These are phyloP conservation scores for Letharia lupina DNA, from an alignment of 495 filamentous ascomycete genomes.

Conservation along the genomic window DNA sequence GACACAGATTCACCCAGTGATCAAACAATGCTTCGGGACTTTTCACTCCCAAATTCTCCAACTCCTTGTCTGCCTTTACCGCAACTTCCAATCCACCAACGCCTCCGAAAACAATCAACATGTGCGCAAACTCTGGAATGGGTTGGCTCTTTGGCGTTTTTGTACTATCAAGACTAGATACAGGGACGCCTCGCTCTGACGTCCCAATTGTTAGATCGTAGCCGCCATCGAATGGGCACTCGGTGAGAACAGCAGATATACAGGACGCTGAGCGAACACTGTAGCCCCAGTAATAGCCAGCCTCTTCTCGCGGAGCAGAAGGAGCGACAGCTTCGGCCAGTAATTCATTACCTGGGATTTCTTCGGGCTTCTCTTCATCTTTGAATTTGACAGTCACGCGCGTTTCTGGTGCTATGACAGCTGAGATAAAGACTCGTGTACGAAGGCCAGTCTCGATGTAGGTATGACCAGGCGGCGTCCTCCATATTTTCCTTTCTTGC, in stretches of 20 bases:
- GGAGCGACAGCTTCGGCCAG: conserved; percentile 47
- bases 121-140: conserved; percentile 48
- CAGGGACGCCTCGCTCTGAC: conserved; percentile 56
- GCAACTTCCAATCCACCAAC: conserved; percentile 63
- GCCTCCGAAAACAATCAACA: conserved; percentile 66
- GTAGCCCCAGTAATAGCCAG: conserved; percentile 74
- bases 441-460: conserved; percentile 29
- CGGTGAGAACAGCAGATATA: conserved; percentile 57
- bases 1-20: conserved; percentile 65
- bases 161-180: conserved; percentile 33
- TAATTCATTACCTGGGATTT: conserved; percentile 11
- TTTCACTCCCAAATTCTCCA: conserved; percentile 47
- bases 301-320: conserved; percentile 51
- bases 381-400: conserved; percentile 60
- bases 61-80: conserved; percentile 52
- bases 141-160: not conserved
- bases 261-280: conserved; percentile 48
- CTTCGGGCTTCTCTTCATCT: conserved; percentile 5
- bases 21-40: conserved; percentile 61
- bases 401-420: conserved; percentile 48
- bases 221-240: conserved; percentile 53
- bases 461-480: conserved; percentile 9
- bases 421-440: conserved; percentile 40
- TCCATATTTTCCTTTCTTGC: conserved; percentile 8
- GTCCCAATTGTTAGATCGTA: conserved; percentile 66